Evolutionary conservation across 441 rosid species (phyloP).

Genomic region (Adansonia gregorii): DNA sequence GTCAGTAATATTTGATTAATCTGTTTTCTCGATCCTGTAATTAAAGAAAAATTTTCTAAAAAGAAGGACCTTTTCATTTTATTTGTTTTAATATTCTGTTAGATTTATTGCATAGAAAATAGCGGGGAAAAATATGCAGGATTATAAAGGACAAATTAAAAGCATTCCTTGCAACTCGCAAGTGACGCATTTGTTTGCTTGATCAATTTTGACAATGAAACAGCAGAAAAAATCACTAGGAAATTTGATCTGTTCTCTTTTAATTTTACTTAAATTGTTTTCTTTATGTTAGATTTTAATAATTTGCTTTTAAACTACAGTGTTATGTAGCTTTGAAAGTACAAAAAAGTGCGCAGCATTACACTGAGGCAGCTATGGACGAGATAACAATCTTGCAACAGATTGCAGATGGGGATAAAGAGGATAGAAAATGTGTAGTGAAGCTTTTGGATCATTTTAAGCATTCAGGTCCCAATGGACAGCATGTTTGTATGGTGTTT

Average conservation of each 20-base stretch:
- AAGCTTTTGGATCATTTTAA: slow-evolving; percentile 82
- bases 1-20: background rate
- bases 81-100: slow-evolving; percentile 7
- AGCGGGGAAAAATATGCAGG: background rate
- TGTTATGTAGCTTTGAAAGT: slow-evolving; percentile 69
- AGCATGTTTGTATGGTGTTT: slow-evolving; percentile 81
- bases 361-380: slow-evolving; percentile 81
- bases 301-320: slow-evolving; percentile 39
- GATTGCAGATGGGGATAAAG: slow-evolving; percentile 65
- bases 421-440: slow-evolving; percentile 65
- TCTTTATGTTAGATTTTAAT: slow-evolving; percentile 10
- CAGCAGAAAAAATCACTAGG: background rate
- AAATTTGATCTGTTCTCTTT: background rate
- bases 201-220: slow-evolving; percentile 2
- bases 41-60: background rate
- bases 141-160: background rate
- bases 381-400: slow-evolving; percentile 77
- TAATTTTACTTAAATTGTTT: background rate
- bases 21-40: slow-evolving; percentile 6
- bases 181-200: background rate
- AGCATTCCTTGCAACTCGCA: background rate
- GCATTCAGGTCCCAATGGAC: slow-evolving; percentile 80
- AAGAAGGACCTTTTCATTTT: background rate
- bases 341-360: slow-evolving; percentile 82
- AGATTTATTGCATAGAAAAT: background rate